Base-by-base conservation (phyloP, 768 basidiomycete genomes). In the Coprinopsis marcescibilis region DNA sequence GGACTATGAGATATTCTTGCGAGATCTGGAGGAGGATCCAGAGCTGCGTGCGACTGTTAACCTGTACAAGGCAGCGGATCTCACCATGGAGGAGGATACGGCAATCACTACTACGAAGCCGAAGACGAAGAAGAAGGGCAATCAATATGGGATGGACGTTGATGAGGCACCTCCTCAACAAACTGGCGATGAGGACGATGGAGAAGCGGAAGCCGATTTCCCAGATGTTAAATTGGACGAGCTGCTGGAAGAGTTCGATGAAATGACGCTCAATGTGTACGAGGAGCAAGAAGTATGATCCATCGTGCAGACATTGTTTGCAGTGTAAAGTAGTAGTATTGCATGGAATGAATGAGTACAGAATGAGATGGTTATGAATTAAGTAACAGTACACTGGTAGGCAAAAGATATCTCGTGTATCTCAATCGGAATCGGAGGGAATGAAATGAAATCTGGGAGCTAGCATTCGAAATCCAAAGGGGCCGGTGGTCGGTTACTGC, bases 1-100 rank as follows among this genome's bases (percentile, higher is more conserved):
- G 61, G 95, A 99, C 61, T 99, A 98, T 65, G 96, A 98, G 70
- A 53, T 89, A 42, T 99, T 99, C 80, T 69, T 98, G 65, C 78
- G 87, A 37, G 93, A 96, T 52, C 66, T 97, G 40, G 93, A 96
- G 65, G 95, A 98, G 63, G 94, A 97, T 66, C 83, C 84, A 17
- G 94, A 97, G 71, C 69, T 98, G 71, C 79, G 95, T 30, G 74
- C 76, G 4, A 80, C 80, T 7, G 83, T 98, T 56, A 94, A 96
- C 65, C 58, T 97, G 46, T 98, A 95, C 73, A 88, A 83, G 67
- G 70, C 78, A 2, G 52, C 60, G 10, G 75, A 80, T 46, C 74
- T 73, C 41, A 71, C 70, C 56, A 78, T 81, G 75, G 74, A 65
- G 38, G 67, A 68, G 53, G 74, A 67, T 3, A 73, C n/a, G n/a